Evolutionary conservation across 257 asterid genomes (phyloP).

Genomic region (Gentiana macrophylla): DNA sequence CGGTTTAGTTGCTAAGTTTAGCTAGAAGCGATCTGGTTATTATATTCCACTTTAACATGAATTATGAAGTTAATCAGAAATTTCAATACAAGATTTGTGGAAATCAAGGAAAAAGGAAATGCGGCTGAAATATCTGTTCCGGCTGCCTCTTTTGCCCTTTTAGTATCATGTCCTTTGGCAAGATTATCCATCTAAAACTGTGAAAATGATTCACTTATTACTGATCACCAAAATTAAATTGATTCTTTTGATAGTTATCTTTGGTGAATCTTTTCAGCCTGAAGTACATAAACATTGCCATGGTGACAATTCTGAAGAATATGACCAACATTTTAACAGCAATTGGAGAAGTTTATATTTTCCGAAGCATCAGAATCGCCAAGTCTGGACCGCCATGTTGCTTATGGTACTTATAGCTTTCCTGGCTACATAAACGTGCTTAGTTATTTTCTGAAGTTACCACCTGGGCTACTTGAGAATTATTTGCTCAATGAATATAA

Average conservation of each 20-base stretch:
- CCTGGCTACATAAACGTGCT: not conserved
- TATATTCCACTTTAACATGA: too few species aligned
- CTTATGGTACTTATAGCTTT: conserved; percentile 28
- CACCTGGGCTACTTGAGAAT: conserved; percentile 1
- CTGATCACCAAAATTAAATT: not conserved
- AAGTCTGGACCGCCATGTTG: conserved; percentile 50
- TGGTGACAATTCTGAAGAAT: conserved; percentile 52
- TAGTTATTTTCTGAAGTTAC: too few species aligned
- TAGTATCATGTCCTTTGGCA: too few species aligned
- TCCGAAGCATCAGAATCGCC: conserved; percentile 39
- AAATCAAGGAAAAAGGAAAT: too few species aligned
- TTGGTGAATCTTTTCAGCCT: conserved; percentile 31
- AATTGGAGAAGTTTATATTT: conserved; percentile 32
- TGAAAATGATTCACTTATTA: not conserved
- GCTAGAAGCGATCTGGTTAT: too few species aligned
- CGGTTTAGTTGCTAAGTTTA: too few species aligned
- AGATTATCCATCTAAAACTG: too few species aligned
- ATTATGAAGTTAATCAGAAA: too few species aligned
- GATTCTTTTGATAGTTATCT: not conserved
- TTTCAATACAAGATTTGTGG: too few species aligned
- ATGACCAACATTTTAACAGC: conserved; percentile 46
- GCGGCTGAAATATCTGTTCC: too few species aligned
- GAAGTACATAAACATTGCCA: conserved; percentile 43
- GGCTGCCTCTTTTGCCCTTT: too few species aligned
- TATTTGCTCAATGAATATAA: not conserved